Conservation (phyloP, 2,329 filamentous ascomycete genomes). For the Coleophoma cylindrospora region DNA sequence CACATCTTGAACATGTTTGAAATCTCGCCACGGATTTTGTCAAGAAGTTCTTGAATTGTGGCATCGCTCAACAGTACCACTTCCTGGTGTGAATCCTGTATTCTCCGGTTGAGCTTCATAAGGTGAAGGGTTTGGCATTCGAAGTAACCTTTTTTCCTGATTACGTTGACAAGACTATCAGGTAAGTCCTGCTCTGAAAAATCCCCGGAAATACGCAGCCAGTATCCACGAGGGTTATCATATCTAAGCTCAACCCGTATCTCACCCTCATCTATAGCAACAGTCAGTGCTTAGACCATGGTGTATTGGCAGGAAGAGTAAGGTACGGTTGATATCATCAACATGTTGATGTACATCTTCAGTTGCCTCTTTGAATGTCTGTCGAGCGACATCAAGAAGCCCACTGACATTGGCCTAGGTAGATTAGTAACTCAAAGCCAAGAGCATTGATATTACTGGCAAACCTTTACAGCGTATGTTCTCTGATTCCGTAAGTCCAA, state of each 20-base stretch:
- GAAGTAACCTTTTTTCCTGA: conserved; percentile 66
- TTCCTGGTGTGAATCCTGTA: conserved; percentile 78
- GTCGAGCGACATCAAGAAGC: conserved; percentile 80
- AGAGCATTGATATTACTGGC: background rate
- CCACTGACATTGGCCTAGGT: conserved; percentile 71
- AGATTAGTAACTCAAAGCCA: conserved; percentile 10
- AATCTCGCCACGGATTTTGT: conserved; percentile 66
- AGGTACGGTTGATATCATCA: conserved; percentile 57
- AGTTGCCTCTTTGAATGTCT: conserved; percentile 85
- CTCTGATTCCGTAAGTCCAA: conserved; percentile 86
- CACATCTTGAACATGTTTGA: conserved; percentile 76
- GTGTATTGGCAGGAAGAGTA: no score
- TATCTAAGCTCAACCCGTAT: conserved; percentile 66
- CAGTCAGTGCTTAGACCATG: no score
- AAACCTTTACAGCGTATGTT: conserved; percentile 81
- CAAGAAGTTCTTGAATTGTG: conserved; percentile 66
- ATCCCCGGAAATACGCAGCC: conserved; percentile 57
- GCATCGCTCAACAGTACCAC: conserved; percentile 78
- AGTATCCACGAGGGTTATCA: conserved; percentile 75
- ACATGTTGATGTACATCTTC: conserved; percentile 72
- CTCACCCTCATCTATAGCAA: conserved; percentile 30
- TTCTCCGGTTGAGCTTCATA: conserved; percentile 73
- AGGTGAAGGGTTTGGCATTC: conserved; percentile 86
- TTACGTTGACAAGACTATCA: conserved; percentile 70
- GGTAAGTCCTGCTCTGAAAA: conserved; percentile 58